Conservation (phyloP, 1,139 yeast genomes). For the Nakaseomyces sp. region DNA sequence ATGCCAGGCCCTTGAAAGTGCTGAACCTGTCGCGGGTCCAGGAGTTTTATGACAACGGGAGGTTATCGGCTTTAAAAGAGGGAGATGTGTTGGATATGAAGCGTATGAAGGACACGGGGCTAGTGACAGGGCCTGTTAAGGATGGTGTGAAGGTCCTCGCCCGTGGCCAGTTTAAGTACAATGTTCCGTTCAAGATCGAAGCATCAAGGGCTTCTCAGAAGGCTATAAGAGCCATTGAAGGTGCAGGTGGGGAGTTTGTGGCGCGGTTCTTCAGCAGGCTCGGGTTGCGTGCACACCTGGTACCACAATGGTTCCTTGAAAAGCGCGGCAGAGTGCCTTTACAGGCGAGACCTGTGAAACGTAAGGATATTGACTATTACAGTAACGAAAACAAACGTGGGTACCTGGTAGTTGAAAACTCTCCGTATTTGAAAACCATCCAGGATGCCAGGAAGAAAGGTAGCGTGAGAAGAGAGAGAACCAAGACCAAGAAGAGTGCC, state of each 20-base stretch:
- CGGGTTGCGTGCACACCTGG: conserved; percentile 63
- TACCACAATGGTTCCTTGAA: conserved; percentile 60
- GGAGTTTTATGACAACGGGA: conserved; percentile 57
- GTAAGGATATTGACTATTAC: conserved; percentile 74
- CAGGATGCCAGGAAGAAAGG: conserved; percentile 22
- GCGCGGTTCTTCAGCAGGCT: conserved; percentile 62
- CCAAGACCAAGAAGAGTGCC: conserved; percentile 19
- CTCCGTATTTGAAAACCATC: conserved; percentile 29
- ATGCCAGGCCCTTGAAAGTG: conserved; percentile 42
- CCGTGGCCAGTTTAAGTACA: conserved; percentile 49
- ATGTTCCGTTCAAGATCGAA: conserved; percentile 60
- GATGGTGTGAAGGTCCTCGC: conserved; percentile 82
- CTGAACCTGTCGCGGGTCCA: conserved; percentile 52
- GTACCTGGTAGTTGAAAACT: conserved; percentile 43
- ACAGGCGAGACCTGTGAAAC: conserved; percentile 76
- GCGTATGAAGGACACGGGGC: conserved; percentile 57
- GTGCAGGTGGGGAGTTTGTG: conserved; percentile 60
- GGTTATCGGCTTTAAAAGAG: conserved; percentile 51
- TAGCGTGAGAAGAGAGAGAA: conserved; percentile 14
- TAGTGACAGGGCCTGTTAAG: conserved; percentile 59
- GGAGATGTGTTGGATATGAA: conserved; percentile 60
- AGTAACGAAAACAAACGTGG: conserved; percentile 68
- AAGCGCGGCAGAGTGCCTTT: conserved; percentile 75
- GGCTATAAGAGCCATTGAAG: conserved; percentile 69
- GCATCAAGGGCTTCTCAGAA: conserved; percentile 71